A percentile compares a stretch with the other conserved stretches of the same genome.
Conservation (phyloP, 805 yeast species). For the Wickerhamiella musiphila region DNA sequence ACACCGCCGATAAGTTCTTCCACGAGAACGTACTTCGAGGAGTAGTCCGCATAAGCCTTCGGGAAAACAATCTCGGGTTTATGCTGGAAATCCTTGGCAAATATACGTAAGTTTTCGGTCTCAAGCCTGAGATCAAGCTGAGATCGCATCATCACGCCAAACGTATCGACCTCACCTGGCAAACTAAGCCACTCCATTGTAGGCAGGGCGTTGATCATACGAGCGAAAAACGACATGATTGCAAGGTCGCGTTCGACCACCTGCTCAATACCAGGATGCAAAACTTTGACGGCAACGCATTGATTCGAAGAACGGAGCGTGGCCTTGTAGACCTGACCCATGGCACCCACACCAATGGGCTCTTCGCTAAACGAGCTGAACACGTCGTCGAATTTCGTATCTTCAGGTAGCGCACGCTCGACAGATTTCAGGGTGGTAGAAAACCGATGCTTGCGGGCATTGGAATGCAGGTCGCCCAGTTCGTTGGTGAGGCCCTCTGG, state of each 20-base stretch:
- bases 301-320: conserved; percentile 24
- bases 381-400: conserved; percentile 46
- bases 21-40: conserved; percentile 57
- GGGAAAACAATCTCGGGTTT: conserved; percentile 61
- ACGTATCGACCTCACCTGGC: conserved; percentile 87
- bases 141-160: conserved; percentile 65
- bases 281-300: conserved; percentile 75
- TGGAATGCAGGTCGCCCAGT: conserved; percentile 61
- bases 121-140: conserved; percentile 87
- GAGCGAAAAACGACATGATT: conserved; percentile 73
- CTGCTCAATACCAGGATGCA: conserved; percentile 71
- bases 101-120: conserved; percentile 58
- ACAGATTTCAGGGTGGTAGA: conserved; percentile 41
- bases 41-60: conserved; percentile 43
- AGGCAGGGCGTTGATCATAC: conserved; percentile 51
- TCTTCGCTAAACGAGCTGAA: conserved; percentile 58
- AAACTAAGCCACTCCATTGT: conserved; percentile 96
- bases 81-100: conserved; percentile 48
- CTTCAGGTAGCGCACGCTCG: conserved; percentile 43
- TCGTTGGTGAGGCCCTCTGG: conserved; percentile 63
- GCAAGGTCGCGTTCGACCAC: conserved; percentile 63
- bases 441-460: conserved; percentile 59
- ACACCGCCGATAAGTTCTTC: conserved; percentile 77
- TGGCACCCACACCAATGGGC: conserved; percentile 96
- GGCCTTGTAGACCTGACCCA: conserved; percentile 86